Conservation (phyloP, 768 basidiomycete species). For the Sarcodon sp. region DNA sequence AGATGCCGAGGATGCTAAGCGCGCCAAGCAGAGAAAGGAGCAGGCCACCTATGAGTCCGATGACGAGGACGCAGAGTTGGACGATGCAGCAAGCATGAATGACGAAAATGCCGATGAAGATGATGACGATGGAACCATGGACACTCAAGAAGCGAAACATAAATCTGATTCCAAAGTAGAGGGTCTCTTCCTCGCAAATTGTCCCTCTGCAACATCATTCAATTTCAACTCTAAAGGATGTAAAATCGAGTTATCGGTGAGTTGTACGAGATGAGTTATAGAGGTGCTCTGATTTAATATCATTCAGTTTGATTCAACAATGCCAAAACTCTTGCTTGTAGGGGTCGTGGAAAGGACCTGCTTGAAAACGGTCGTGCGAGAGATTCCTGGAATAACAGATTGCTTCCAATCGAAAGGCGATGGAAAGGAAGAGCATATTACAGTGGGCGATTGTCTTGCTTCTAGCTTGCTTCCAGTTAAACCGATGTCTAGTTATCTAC, state of each 20-base stretch:
- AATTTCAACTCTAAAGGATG: slow-evolving; percentile 53
- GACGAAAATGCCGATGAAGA: slow-evolving; percentile 27
- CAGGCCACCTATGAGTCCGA: slow-evolving; percentile 70
- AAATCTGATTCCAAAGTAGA: slow-evolving; percentile 28
- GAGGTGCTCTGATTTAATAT: neutral
- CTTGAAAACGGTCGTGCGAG: slow-evolving; percentile 72
- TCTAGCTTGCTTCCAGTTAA: neutral
- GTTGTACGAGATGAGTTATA: slow-evolving; percentile 12
- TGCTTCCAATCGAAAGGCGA: slow-evolving; percentile 70
- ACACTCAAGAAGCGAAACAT: slow-evolving; percentile 19
- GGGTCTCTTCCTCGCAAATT: slow-evolving; percentile 38
- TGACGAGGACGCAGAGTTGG: slow-evolving; percentile 41
- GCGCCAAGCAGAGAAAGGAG: slow-evolving; percentile 56
- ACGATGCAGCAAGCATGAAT: slow-evolving; percentile 50
- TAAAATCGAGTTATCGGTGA: slow-evolving; percentile 75
- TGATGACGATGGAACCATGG: slow-evolving; percentile 17
- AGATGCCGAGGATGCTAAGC: slow-evolving; percentile 73
- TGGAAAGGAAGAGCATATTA: slow-evolving; percentile 35
- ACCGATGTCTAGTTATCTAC: slow-evolving; percentile 47
- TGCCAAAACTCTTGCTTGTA: slow-evolving; percentile 88
- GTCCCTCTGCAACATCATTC: slow-evolving; percentile 63
- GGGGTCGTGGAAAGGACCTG: slow-evolving; percentile 88
- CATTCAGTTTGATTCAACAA: slow-evolving; percentile 70
- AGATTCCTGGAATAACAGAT: slow-evolving; percentile 80
- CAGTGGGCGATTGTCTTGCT: slow-evolving; percentile 20